Evolutionary conservation across 2,329 filamentous ascomycete genomes (phyloP), one percentile per base, ranked within the genome.

Genomic region (Penicillium sp.): DNA sequence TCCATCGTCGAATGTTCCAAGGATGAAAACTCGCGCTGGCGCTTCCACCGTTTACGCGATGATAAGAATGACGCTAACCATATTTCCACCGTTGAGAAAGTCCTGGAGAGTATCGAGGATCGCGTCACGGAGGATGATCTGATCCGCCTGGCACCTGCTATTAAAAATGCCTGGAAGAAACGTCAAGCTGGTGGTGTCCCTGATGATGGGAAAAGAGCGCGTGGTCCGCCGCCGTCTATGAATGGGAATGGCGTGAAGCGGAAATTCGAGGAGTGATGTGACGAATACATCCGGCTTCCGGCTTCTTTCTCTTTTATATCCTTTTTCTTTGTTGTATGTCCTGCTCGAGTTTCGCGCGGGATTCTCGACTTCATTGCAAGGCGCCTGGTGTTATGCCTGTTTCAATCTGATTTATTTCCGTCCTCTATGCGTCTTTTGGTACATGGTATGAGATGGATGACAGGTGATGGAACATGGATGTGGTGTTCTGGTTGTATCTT

Each of bases 41-140:
- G 88, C 41, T 85, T 86, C 61, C 82, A 92, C 52, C 80, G 89
- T 18, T 90, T 95, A 64, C 77, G 92, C 35, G 89, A 96, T 56
- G 92, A 98, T 65, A 98, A 98, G 68, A 71, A 73, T 17, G 84
- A 95, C 50, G 88, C 85, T 0, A 98, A 98, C 56, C 89, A 96
- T 64, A 82, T 85, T 42, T 80, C 72, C 12, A 90, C 85, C 0
- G 86, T 95, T 1, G 72, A 80, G 16, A 93, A 84, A 59, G 92
- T 98, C 3, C 74, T 95, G 42, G 82, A 90, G 48, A 94, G 86
- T 63, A 96, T 98, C 52, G 75, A 80, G 44, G 87, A 95, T 55
- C 80, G 80, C 1, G 87, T 98, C 8, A 84, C 79, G 0, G 80
- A 95, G 64, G 74, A 85, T 40, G 88, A 98, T 57, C 72, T 98